A percentile compares a stretch with the other conserved stretches of the same genome.
These are phyloP conservation scores for Gentiana straminea DNA, from an alignment of 257 asterid species.

Conservation along the genomic window DNA sequence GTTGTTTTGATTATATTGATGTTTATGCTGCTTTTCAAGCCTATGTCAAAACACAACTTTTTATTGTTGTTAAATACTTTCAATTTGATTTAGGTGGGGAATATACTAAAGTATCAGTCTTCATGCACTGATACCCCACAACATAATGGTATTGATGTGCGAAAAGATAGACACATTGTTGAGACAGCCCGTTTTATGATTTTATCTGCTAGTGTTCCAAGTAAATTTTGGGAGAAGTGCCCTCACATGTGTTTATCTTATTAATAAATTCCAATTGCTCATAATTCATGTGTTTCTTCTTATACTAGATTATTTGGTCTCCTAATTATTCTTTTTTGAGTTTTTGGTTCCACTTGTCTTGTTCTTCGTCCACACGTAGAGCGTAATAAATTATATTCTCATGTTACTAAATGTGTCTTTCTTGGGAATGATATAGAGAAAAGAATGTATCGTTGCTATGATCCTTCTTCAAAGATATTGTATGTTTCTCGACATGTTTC, in stretches of 20 bases:
- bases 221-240: neutral
- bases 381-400: neutral
- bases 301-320: neutral
- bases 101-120: no score
- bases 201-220: neutral
- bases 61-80: no score
- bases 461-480: neutral
- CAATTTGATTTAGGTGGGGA: no score
- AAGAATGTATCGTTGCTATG: slow-evolving; percentile 3
- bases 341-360: slow-evolving; percentile 1
- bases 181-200: neutral
- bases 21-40: no score
- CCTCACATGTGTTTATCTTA: neutral
- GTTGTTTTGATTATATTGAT: no score
- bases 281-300: neutral
- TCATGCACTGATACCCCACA: no score
- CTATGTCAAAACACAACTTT: no score
- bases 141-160: no score
- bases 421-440: neutral
- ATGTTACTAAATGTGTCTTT: slow-evolving; percentile 1
- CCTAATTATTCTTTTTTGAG: neutral
- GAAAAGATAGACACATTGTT: neutral
- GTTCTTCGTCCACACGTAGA: slow-evolving; percentile 3
- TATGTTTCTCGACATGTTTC: slow-evolving; percentile 8
- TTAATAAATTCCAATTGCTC: neutral